A percentile compares a stretch with the other conserved stretches of the same genome.
Evolutionary conservation across 2,329 filamentous ascomycete genomes (phyloP).

Genomic region (Polytolypa hystricis): DNA sequence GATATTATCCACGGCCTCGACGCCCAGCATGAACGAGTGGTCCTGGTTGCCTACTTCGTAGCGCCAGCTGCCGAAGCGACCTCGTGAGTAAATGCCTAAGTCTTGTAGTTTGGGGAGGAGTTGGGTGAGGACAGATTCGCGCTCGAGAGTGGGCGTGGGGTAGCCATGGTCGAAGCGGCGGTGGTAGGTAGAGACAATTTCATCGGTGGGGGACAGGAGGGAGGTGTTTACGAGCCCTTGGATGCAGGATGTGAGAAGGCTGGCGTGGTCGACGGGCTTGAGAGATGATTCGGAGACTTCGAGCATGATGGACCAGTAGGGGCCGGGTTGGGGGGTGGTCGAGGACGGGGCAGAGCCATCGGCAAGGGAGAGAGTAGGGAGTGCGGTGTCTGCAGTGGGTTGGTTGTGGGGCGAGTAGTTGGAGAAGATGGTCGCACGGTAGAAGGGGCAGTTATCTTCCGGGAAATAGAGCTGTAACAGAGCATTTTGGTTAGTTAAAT

Average conservation of each 20-base stretch:
- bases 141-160: constrained; percentile 87
- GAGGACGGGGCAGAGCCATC: constrained; percentile 71
- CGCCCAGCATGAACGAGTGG: constrained; percentile 94
- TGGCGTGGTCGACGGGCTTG: constrained; percentile 85
- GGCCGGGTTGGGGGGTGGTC: constrained; percentile 60
- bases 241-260: constrained; percentile 80
- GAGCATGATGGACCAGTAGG: constrained; percentile 99
- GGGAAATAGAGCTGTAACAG: constrained; percentile 76
- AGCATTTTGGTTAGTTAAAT: neutral
- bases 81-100: constrained; percentile 86
- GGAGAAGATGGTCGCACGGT: constrained; percentile 98
- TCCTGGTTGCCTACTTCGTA: constrained; percentile 98
- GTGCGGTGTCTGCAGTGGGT: constrained; percentile 68
- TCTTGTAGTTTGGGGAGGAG: constrained; percentile 86
- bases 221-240: constrained; percentile 96
- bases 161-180: constrained; percentile 97
- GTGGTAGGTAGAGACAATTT: constrained; percentile 97
- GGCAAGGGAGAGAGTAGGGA: constrained; percentile 75
- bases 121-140: constrained; percentile 86
- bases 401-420: constrained; percentile 99
- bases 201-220: constrained; percentile 81
- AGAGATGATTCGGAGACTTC: constrained; percentile 91
- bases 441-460: constrained; percentile 97
- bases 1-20: constrained; percentile 85
- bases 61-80: constrained; percentile 94